A percentile compares a stretch with the other conserved stretches of the same genome.
Evolutionary conservation across 495 filamentous ascomycete species (phyloP).

Genomic region (Bacidia gigantensis): DNA sequence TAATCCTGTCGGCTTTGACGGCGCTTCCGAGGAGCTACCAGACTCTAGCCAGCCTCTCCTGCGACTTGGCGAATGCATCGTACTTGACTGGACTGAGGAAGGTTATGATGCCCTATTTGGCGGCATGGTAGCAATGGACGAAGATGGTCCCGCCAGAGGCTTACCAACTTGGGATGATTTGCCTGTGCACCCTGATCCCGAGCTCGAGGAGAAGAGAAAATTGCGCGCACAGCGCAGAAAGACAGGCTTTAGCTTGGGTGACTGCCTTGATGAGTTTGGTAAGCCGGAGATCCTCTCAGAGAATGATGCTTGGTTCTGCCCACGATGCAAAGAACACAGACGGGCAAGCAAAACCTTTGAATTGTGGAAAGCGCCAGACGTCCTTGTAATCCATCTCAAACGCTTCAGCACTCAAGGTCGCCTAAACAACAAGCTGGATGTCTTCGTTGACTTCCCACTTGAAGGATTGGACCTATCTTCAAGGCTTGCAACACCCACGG

Average conservation of each 20-base stretch:
- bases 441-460: constrained; percentile 81
- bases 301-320: constrained; percentile 93
- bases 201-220: constrained; percentile 45
- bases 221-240: constrained; percentile 48
- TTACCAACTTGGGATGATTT: constrained; percentile 37
- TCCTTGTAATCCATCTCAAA: constrained; percentile 89
- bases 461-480: constrained; percentile 70
- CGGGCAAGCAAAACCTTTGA: constrained; percentile 92
- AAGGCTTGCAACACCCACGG: constrained; percentile 56
- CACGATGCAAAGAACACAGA: constrained; percentile 82
- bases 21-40: background rate
- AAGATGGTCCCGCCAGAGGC: constrained; percentile 35
- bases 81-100: constrained; percentile 66
- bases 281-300: constrained; percentile 82
- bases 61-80: constrained; percentile 61
- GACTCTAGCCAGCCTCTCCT: constrained; percentile 35
- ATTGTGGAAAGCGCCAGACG: constrained; percentile 90
- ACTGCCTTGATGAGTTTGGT: constrained; percentile 88
- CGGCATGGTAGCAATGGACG: constrained; percentile 25
- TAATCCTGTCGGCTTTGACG: background rate
- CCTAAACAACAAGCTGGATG: constrained; percentile 75
- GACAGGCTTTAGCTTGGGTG: constrained; percentile 67
- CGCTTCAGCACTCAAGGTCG: constrained; percentile 68
- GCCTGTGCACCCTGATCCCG: constrained; percentile 47
- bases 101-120: constrained; percentile 59